Base-by-base conservation (phyloP, 495 filamentous ascomycete genomes). In the Penicillium pulvis region DNA sequence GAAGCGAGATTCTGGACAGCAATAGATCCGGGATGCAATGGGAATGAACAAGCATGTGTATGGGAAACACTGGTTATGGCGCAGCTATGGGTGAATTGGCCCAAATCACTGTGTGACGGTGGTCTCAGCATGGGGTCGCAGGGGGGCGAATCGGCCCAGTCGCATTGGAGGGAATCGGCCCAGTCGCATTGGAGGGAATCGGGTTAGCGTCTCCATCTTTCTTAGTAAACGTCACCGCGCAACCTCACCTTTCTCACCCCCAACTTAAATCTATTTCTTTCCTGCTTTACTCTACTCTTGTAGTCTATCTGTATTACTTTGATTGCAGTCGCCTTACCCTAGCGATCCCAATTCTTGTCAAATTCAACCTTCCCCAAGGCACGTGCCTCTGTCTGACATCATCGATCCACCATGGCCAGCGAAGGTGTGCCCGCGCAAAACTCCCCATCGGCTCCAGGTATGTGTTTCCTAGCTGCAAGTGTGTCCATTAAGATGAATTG, bases 151-250 rank as follows among this genome's bases (percentile, higher is more conserved):
- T 56, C 67, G 61, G 55, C 48, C 58, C 62, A 59, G 39, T 50
- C 41, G 54, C 28, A 58, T 33, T 45, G 49, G 64, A 57, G 61
- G 58, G 55, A 65, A 73, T 59, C 50, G 60, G 57, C 48, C 58
- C 62, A 59, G 39, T 50, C 41, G 54, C 28, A 58, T 33, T 45
- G 49, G 64, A 57, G 61, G 58, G 55, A 65, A 73, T 59, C 50
- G 60, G 57, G 59, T 66, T 67, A 74, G 66, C 59, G 63, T 60
- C 62, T 50, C 59, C 57, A 61, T 57, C 55, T 63, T 53, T 55
- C 61, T 70, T 70, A 71, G 69, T 71, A 67, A 73, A 75, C 72
- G 72, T 75, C 72, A 77, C 71, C 62, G 68, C 68, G 70, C 71
- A 70, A 75, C 71, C 69, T 75, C 72, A 70, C 56, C 55, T 72